Percentiles rank a stretch among this genome's conserved stretches.
Conservation (phyloP, 2,329 filamentous ascomycete species). For the Fusarium piperis region DNA sequence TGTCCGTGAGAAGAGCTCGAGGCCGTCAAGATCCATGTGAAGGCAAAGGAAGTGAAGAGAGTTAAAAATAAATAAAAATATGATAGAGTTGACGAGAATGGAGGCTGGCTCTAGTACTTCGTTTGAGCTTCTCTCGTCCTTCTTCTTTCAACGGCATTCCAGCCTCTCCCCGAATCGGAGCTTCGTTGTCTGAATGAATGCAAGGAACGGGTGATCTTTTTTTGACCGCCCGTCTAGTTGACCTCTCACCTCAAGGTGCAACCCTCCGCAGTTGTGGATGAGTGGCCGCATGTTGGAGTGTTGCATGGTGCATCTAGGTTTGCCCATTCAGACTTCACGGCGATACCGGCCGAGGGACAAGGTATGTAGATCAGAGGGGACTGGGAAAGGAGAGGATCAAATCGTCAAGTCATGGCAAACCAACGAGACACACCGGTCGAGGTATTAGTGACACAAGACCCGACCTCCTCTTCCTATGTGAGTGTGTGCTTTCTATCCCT, state of each 20-base stretch:
- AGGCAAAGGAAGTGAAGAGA: background rate
- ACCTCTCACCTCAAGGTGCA: conserved; percentile 9
- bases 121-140: background rate
- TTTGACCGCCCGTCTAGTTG: conserved; percentile 8
- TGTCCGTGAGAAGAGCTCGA: conserved; percentile 15
- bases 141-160: background rate
- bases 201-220: conserved; percentile 22
- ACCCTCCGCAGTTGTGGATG: conserved; percentile 12
- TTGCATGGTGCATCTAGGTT: background rate
- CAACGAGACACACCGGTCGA: background rate
- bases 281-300: background rate
- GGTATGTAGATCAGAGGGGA: background rate
- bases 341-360: conserved; percentile 19
- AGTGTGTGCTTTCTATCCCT: background rate
- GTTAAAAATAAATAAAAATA: background rate
- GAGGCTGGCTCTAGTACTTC: background rate
- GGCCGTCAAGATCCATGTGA: background rate
- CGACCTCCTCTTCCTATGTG: background rate
- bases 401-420: background rate
- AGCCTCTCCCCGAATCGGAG: conserved; percentile 12
- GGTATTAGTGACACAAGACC: background rate
- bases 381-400: background rate
- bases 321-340: background rate
- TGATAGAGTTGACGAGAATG: background rate
- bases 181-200: conserved; percentile 12